Percentiles rank a stretch among this genome's conserved stretches.
These are phyloP conservation scores for Gymnopus androsaceus DNA, from an alignment of 1,284 basidiomycete genomes.

Conservation along the genomic window DNA sequence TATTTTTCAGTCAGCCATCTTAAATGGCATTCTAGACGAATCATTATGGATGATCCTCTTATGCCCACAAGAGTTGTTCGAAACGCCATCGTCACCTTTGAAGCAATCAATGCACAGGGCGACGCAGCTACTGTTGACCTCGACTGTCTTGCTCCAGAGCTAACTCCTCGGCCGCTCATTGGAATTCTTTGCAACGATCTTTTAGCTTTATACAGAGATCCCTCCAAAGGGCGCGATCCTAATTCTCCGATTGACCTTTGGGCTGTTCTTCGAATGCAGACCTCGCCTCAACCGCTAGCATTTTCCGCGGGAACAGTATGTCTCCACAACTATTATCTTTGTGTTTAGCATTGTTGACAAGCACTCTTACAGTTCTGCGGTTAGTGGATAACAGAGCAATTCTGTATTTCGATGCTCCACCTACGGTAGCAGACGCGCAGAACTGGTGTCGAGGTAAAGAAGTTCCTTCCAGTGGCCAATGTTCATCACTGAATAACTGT, in stretches of 20 bases:
- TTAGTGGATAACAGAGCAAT: slow-evolving; percentile 89
- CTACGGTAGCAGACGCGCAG: slow-evolving; percentile 79
- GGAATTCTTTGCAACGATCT: slow-evolving; percentile 92
- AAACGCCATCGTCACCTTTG: slow-evolving; percentile 83
- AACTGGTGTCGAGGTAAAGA: slow-evolving; percentile 86
- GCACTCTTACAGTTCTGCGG: slow-evolving; percentile 61
- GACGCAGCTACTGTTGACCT: slow-evolving; percentile 83
- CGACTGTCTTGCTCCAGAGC: slow-evolving; percentile 83
- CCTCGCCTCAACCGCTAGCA: slow-evolving; percentile 87
- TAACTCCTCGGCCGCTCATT: slow-evolving; percentile 72
- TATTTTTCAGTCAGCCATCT: slow-evolving; percentile 5
- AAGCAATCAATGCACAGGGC: slow-evolving; percentile 76
- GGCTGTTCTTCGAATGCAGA: slow-evolving; percentile 92
- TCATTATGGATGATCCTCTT: slow-evolving; percentile 86
- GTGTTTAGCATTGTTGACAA: slow-evolving; percentile 14
- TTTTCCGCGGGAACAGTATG: slow-evolving; percentile 83
- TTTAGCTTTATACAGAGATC: slow-evolving; percentile 85
- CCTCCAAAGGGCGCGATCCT: slow-evolving; percentile 74
- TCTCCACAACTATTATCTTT: slow-evolving; percentile 14
- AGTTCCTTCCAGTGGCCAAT: neutral
- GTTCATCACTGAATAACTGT: slow-evolving; percentile 10
- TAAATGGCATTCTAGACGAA: slow-evolving; percentile 66
- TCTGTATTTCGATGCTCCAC: slow-evolving; percentile 87
- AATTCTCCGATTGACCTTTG: slow-evolving; percentile 81
- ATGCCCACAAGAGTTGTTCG: slow-evolving; percentile 87